Conservation (phyloP, 2,329 filamentous ascomycete genomes). For the Fusarium sp. region DNA sequence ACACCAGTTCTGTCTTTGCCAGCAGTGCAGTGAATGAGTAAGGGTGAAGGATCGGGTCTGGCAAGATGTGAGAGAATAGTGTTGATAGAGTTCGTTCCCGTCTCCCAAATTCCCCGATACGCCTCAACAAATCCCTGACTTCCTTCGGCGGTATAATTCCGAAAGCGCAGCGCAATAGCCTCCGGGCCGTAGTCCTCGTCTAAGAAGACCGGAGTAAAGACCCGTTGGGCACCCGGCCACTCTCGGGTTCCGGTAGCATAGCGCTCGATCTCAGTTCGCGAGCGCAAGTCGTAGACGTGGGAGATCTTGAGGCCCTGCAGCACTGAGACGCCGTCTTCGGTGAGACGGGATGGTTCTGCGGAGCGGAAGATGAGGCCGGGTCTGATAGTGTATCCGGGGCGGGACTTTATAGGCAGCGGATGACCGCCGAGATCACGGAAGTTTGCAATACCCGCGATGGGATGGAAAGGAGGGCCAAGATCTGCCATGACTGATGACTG, state of each 20-base stretch:
- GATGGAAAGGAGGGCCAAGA: constrained; percentile 56
- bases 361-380: constrained; percentile 70
- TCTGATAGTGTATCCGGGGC: constrained; percentile 62
- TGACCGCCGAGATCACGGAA: constrained; percentile 74
- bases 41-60: constrained; percentile 51
- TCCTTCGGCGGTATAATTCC: constrained; percentile 65
- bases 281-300: constrained; percentile 74
- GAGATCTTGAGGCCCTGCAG: constrained; percentile 67
- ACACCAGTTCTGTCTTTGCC: constrained; percentile 82
- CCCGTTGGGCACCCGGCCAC: constrained; percentile 53
- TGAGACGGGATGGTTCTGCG: constrained; percentile 69
- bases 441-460: constrained; percentile 68
- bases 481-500: constrained; percentile 22
- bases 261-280: constrained; percentile 63
- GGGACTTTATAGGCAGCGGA: constrained; percentile 56
- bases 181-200: constrained; percentile 69
- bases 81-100: constrained; percentile 60
- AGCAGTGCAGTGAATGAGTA: constrained; percentile 77
- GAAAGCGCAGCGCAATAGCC: constrained; percentile 66
- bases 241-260: constrained; percentile 44
- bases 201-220: constrained; percentile 71
- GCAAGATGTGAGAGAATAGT: constrained; percentile 65
- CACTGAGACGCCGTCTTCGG: constrained; percentile 58
- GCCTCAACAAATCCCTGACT: constrained; percentile 68
- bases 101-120: constrained; percentile 67